phyloP scores from a whole-genome alignment of 75 land plant species.

The Picea glauca region DNA sequence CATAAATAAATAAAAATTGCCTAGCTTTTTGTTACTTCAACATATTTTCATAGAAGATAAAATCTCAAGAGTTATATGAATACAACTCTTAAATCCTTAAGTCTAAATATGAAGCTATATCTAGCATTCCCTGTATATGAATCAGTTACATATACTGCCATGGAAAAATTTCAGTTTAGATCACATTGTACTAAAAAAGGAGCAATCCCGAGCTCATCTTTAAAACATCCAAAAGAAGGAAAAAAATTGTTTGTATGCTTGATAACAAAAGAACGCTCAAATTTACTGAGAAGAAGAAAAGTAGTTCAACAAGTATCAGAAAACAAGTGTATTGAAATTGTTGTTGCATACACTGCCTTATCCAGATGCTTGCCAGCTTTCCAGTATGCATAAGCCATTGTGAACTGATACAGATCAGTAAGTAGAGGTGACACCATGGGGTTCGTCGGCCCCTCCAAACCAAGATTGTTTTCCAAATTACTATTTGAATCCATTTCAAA shows the following conservation, averaged over 20 bases:
- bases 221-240: background rate
- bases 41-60: background rate
- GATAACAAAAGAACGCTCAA: background rate
- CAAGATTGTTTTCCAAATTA: background rate
- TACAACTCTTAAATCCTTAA: background rate
- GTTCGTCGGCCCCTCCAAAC: conserved; percentile 27
- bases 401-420: conserved; percentile 45
- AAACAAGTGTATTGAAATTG: background rate
- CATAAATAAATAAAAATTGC: background rate
- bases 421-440: conserved; percentile 43
- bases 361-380: conserved; percentile 49
- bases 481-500: conserved; percentile 3
- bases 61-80: background rate
- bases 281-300: background rate
- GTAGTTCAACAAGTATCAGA: background rate
- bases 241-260: background rate
- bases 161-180: background rate
- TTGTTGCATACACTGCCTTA: conserved; percentile 23
- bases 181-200: background rate
- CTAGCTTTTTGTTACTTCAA: background rate
- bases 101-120: background rate
- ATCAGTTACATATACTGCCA: background rate
- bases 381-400: conserved; percentile 63
- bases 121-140: background rate
- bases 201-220: background rate